These are phyloP conservation scores for Sclerospora graminicola DNA, from an alignment of 352 stramenopile genomes.

Conservation along the genomic window DNA sequence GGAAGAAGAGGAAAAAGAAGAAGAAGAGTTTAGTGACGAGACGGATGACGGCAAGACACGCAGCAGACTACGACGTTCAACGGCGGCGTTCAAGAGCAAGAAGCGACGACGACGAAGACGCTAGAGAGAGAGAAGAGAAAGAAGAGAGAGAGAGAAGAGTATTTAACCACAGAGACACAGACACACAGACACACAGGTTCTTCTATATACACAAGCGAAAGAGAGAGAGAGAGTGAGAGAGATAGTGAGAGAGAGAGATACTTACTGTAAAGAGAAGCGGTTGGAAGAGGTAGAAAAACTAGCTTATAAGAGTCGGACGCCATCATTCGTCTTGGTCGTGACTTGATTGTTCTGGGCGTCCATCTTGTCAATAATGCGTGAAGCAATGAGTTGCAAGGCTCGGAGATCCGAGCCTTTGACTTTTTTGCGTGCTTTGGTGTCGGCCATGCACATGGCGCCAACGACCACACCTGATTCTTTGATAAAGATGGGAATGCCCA, in stretches of 20 bases:
- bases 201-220: no score
- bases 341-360: conserved; percentile 33
- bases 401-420: conserved; percentile 57
- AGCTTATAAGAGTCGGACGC: conserved; percentile 28
- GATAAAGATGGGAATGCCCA: conserved; percentile 55
- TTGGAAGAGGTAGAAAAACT: conserved; percentile 5
- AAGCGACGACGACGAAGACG: conserved; percentile 29
- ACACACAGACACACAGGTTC: no score
- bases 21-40: conserved; percentile 32
- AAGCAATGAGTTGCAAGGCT: conserved; percentile 55
- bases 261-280: conserved; percentile 14
- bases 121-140: no score
- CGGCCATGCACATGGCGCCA: conserved; percentile 57
- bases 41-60: conserved; percentile 30
- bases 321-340: conserved; percentile 17
- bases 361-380: conserved; percentile 67
- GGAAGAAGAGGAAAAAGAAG: conserved; percentile 49
- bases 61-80: conserved; percentile 23
- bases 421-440: conserved; percentile 48
- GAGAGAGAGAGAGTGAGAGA: no score
- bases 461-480: conserved; percentile 60
- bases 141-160: no score
- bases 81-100: conserved; percentile 8
- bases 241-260: no score
- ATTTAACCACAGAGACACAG: conserved; percentile 21